Evolutionary conservation across 768 basidiomycete genomes (phyloP), one percentile per base, ranked within the genome.

Genomic region (Multifurca ochricompacta): DNA sequence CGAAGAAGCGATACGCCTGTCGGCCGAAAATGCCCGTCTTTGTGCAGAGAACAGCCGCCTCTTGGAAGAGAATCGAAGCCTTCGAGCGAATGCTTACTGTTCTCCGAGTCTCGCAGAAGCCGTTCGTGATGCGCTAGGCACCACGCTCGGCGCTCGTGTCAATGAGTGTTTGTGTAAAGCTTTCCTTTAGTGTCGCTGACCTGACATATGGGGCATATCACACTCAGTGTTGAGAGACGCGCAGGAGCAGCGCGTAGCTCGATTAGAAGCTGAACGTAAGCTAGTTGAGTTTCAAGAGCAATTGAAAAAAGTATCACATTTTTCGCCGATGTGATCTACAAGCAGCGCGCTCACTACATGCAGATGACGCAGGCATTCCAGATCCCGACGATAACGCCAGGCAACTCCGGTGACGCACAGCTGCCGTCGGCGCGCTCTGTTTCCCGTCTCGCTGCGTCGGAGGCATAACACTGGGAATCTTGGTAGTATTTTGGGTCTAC

Each of bases 221-320:
- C 44, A n/a, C n/a, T n/a, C n/a, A 61, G 60, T 61, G 32, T 39
- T 59, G 37, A 37, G 44, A 42, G 60, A 59, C 27, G 58, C 48
- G 21, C 58, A 59, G 37, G 60, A 74, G 45, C 71, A 76, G 56
- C 71, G 71, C 39, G 36, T 74, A 65, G 76, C 68, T 6, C 70
- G 64, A 42, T 59, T 68, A 6, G 70, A 65, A 43, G 68, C 68
- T 50, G 73, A 66, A 44, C 74, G 73, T 47, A 76, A 77, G 58
- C 70, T 65, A 19, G 54, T 76, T 72, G 77, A 76, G 66, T 70
- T 74, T 65, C 78, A 75, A 65, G 81, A 81, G 70, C 77, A 82
- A 35, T 73, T 74, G 60, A 71, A 66, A 7, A 74, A 77, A 55
- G 60, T 87, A 65, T 70, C n/a, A n/a, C n/a, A n/a, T 61, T 71